Evolutionary conservation across 2,329 filamentous ascomycete genomes (phyloP), one percentile per base, ranked within the genome.

Genomic region (Diplocarpon rosae): DNA sequence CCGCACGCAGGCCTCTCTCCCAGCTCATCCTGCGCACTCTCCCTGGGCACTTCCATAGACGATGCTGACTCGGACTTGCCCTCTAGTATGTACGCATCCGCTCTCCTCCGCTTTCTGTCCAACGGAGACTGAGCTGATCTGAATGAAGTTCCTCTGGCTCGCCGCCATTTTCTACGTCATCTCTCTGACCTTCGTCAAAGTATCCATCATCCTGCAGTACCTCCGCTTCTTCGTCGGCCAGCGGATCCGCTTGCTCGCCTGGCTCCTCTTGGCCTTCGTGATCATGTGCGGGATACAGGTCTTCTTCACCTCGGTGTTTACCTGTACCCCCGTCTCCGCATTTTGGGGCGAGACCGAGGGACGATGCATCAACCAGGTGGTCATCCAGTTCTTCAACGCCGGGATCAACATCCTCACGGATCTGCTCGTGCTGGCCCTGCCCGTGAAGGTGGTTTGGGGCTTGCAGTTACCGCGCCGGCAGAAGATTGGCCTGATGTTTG

Each of bases 121-220:
- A 24, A 7, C 3, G 4, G 20, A 24, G 20, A 24, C 7, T 24
- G 20, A 24, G 20, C 20, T 24, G 20, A 24, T 3, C 3, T 3
- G 20, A 24, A 4, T 24, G 4, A 32, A 36, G 34, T 36, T n/a
- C 24, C 54, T 65, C 6, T 61, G 61, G 39, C 50, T 48, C 4
- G 57, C 56, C n/a, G 60, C 64, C 17, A 31, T 61, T 27, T 46
- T 58, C 8, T 66, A 65, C 51, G 63, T 63, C 48, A 14, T 59
- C 15, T 45, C 55, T 11, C 35, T 43, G 3, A 34, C 27, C 8
- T 20, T 49, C 13, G 35, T 39, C 12, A 49, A 49, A 14, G 30
- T 49, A 6, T 47, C 44, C 8, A 47, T 52, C 24, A 15, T 52
- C 30, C 31, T 47, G 17, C 41, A 45, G 28, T 52, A 52, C 29